Base-by-base conservation (phyloP, 2,329 filamentous ascomycete species). In the Sporothrix curviconia region DNA sequence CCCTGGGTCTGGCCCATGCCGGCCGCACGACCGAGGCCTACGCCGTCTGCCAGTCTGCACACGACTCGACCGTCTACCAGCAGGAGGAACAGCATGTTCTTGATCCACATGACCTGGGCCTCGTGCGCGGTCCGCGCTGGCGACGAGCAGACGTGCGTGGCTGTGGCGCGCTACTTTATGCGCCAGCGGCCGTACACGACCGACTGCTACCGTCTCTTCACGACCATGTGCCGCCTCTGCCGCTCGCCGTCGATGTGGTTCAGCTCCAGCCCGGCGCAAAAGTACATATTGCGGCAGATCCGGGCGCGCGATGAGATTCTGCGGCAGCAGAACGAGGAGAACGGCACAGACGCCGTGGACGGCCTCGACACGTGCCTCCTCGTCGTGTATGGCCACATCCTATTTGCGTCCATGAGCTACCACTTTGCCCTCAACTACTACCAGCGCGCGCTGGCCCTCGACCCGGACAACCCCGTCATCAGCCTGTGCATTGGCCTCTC, bases 251-350 rank as follows among this genome's bases (percentile, higher is more conserved):
- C 83, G 37, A 81, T 84, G 30, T 89, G 87, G 77, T 96, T 92
- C 70, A 86, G 86, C 53, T 86, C 87, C 3, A 88, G 89, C 0
- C 86, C 90, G 0, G 86, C 87, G 19, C 91, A 96, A 70, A 97
- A 97, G 69, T 95, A 89, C 67, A 85, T 97, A 66, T 78, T 96
- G 58, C 85, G 94, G 4, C 90, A 95, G 71, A 89, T 99, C 72
- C 95, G 95, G 70, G 84, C 85, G 3, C 89, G 95, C 75, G 94
- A 99, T 70, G 86, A 81, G 61, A 74, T 76, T 4, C 76, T 88
- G 47, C 78, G 95, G 56, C 85, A 92, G 4, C 89, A 94, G 71
- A 88, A 17, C 96, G 71, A 94, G 95, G 70, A n/a, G 3, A 84
- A 84, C 3, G 89, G 95, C 75, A 92, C 96, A 69, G 86, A 81